phyloP scores from a whole-genome alignment of 179 eudicot species.

The Pouteria campechiana region DNA sequence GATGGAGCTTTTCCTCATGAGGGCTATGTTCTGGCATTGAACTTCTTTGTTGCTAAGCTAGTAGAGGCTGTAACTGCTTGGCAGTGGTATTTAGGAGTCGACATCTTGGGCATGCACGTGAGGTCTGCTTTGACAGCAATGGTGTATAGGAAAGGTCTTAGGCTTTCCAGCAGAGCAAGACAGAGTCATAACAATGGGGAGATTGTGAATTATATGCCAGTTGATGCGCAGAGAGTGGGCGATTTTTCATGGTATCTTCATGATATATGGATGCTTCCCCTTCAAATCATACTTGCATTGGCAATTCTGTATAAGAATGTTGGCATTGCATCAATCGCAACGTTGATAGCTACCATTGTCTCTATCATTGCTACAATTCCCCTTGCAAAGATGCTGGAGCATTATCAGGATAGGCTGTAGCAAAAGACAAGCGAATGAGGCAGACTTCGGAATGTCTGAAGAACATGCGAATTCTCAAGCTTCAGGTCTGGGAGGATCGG shows the following conservation, averaged over 20 bases:
- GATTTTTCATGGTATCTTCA: slow-evolving; percentile 94
- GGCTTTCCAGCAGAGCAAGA: slow-evolving; percentile 64
- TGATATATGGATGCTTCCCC: slow-evolving; percentile 92
- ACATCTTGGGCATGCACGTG: slow-evolving; percentile 90
- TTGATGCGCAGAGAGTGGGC: slow-evolving; percentile 91
- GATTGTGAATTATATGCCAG: slow-evolving; percentile 94
- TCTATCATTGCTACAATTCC: slow-evolving; percentile 75
- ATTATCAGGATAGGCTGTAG: slow-evolving; percentile 76
- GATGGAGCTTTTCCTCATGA: slow-evolving; percentile 58
- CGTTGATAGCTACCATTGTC: slow-evolving; percentile 73
- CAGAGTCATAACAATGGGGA: slow-evolving; percentile 93
- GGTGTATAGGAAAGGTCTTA: slow-evolving; percentile 81
- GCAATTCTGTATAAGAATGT: slow-evolving; percentile 83
- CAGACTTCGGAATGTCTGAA: slow-evolving; percentile 78
- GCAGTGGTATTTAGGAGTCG: slow-evolving; percentile 95
- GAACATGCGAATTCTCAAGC: slow-evolving; percentile 87
- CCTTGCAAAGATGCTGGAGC: slow-evolving; percentile 66
- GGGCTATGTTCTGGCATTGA: slow-evolving; percentile 84
- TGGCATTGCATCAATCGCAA: slow-evolving; percentile 82
- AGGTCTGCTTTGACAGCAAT: slow-evolving; percentile 87
- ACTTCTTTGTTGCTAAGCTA: slow-evolving; percentile 68
- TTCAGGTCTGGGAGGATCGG: slow-evolving; percentile 94
- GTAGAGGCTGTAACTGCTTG: slow-evolving; percentile 72
- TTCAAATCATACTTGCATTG: slow-evolving; percentile 84
- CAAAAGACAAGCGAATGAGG: slow-evolving; percentile 94